phyloP scores from a whole-genome alignment of 1,139 yeast species.

The Pichia sp. region DNA sequence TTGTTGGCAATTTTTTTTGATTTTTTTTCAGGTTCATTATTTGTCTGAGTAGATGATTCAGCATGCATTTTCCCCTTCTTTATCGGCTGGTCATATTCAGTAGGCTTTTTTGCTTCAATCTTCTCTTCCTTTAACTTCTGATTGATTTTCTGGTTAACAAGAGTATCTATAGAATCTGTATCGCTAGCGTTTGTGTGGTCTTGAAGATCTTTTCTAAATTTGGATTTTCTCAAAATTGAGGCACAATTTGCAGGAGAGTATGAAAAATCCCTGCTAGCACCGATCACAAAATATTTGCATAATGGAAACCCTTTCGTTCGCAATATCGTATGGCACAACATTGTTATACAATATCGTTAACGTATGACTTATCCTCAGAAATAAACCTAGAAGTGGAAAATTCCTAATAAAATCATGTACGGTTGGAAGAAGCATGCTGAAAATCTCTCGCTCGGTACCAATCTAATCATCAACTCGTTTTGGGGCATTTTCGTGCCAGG shows the following conservation, averaged over 20 bases:
- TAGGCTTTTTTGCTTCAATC: background rate
- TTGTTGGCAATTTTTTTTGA: background rate
- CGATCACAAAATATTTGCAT: background rate
- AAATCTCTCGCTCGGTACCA: background rate
- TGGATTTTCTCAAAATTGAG: constrained; percentile 22
- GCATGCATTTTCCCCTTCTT: background rate
- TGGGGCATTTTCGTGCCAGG: too few species aligned
- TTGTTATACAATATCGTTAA: too few species aligned
- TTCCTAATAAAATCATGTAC: too few species aligned
- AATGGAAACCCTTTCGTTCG: background rate
- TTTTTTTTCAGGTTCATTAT: background rate
- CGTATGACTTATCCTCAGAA: too few species aligned
- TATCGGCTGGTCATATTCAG: background rate
- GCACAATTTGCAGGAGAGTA: background rate
- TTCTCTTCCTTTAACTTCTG: constrained; percentile 5
- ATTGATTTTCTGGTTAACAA: constrained; percentile 5
- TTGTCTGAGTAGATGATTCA: background rate
- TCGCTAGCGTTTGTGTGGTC: background rate
- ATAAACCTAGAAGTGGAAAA: too few species aligned
- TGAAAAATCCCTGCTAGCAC: constrained; percentile 2
- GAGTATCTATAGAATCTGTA: background rate
- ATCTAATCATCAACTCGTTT: too few species aligned
- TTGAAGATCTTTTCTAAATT: constrained; percentile 17
- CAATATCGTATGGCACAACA: background rate
- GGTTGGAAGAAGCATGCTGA: background rate